These are phyloP conservation scores for Osmanthus fragrans DNA, from an alignment of 257 asterid genomes.

Conservation along the genomic window DNA sequence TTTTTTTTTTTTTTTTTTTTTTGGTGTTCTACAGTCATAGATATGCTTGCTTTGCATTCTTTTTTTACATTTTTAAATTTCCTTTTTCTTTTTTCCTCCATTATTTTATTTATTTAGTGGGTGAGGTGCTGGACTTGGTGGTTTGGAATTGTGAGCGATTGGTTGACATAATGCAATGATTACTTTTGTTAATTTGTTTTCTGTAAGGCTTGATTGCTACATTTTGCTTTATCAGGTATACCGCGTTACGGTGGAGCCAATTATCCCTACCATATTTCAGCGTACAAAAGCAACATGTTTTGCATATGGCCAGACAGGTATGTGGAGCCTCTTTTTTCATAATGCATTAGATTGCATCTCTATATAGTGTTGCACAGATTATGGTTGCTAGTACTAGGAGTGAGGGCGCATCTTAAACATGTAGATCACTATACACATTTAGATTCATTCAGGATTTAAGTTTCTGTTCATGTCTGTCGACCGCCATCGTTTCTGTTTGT, in stretches of 20 bases:
- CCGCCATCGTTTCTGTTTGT: neutral
- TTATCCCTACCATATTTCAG: conserved; percentile 90
- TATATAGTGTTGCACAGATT: conserved; percentile 1
- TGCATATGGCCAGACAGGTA: conserved; percentile 99
- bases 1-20: neutral
- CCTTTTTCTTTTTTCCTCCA: neutral
- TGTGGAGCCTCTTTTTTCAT: conserved; percentile 22
- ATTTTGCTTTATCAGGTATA: conserved; percentile 61
- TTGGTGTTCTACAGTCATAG: neutral
- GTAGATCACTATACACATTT: neutral
- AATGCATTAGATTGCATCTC: neutral
- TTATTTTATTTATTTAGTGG: neutral
- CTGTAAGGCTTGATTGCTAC: conserved; percentile 28
- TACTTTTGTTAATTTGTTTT: conserved; percentile 18
- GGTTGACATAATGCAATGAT: conserved; percentile 9
- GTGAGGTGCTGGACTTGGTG: neutral
- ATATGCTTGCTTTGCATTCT: neutral
- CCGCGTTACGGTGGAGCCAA: conserved; percentile 90
- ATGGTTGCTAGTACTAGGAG: conserved; percentile 6
- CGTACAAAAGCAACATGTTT: conserved; percentile 97
- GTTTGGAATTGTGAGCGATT: neutral
- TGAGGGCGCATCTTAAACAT: neutral
- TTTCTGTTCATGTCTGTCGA: neutral
- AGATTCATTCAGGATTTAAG: neutral
- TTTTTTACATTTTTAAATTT: conserved; percentile 4